Percentiles rank a stretch among this genome's conserved stretches.
Evolutionary conservation across 495 filamentous ascomycete genomes (phyloP).

Genomic region (Terfezia claveryi): DNA sequence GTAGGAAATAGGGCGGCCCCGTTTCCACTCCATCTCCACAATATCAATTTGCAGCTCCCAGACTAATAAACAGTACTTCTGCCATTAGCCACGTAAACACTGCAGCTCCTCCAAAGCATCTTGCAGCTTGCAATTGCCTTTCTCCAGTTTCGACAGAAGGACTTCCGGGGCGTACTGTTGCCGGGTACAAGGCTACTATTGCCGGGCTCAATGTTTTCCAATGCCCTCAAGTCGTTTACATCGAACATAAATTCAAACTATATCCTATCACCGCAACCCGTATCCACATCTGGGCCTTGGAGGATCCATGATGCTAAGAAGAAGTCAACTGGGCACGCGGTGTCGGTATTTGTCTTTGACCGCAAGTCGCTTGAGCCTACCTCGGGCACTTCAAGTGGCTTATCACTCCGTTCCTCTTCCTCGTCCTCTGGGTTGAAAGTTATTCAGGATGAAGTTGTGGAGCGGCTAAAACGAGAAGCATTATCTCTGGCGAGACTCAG

Average conservation of each 20-base stretch:
- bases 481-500: conserved; percentile 64
- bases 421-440: conserved; percentile 36
- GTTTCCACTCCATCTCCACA: no score
- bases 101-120: no score
- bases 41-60: no score
- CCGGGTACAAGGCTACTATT: no score
- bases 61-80: no score
- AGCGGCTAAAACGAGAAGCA: conserved; percentile 76
- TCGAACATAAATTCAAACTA: conserved; percentile 87
- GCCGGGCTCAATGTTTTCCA: conserved; percentile 49
- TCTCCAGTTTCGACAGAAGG: no score
- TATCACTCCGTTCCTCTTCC: conserved; percentile 15
- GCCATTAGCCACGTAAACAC: no score
- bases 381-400: conserved; percentile 23
- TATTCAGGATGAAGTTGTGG: conserved; percentile 67
- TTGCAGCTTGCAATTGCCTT: no score
- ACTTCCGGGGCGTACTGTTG: no score
- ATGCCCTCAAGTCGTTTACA: conserved; percentile 73
- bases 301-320: conserved; percentile 94
- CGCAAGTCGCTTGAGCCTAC: conserved; percentile 58
- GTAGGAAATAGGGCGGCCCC: no score
- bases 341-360: conserved; percentile 89
- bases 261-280: conserved; percentile 43
- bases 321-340: conserved; percentile 67
- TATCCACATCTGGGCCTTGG: conserved; percentile 69